Percentiles rank a stretch among this genome's conserved stretches.
Conservation (phyloP, 768 basidiomycete genomes). For the Cyclocybe cylindracea region DNA sequence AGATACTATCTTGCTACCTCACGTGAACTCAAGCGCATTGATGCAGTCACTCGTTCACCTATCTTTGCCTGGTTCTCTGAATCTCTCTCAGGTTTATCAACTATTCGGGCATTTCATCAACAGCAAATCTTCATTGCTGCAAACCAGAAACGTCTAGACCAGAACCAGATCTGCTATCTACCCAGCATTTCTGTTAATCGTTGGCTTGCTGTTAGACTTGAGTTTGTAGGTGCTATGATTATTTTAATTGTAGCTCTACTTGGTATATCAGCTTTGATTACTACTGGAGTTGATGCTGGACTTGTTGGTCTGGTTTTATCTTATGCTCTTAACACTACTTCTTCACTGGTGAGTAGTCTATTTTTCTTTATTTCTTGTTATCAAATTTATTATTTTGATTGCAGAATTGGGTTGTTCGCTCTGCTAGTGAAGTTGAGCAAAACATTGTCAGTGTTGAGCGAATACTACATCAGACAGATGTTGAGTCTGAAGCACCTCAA, state of each 20-base stretch:
- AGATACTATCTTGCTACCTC: conserved; percentile 90
- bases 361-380: background rate
- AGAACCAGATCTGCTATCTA: conserved; percentile 80
- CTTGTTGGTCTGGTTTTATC: conserved; percentile 85
- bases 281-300: conserved; percentile 82
- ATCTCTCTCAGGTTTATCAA: conserved; percentile 72
- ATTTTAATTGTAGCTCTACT: conserved; percentile 72
- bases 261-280: conserved; percentile 69
- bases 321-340: conserved; percentile 83
- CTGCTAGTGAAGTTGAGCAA: conserved; percentile 87
- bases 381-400: background rate
- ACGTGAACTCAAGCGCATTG: conserved; percentile 85
- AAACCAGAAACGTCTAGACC: conserved; percentile 77
- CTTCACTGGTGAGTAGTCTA: conserved; percentile 63
- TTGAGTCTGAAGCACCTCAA: conserved; percentile 73
- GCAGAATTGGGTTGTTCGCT: conserved; percentile 82
- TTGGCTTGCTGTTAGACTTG: conserved; percentile 84
- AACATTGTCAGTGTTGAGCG: conserved; percentile 90
- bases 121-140: conserved; percentile 64
- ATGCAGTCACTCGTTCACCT: conserved; percentile 86
- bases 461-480: conserved; percentile 77
- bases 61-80: conserved; percentile 92
- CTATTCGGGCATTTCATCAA: conserved; percentile 81
- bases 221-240: conserved; percentile 80
- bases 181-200: conserved; percentile 76